These are phyloP conservation scores for Pilasporangium apinafurcum DNA, from an alignment of 352 stramenopile species.

Conservation along the genomic window DNA sequence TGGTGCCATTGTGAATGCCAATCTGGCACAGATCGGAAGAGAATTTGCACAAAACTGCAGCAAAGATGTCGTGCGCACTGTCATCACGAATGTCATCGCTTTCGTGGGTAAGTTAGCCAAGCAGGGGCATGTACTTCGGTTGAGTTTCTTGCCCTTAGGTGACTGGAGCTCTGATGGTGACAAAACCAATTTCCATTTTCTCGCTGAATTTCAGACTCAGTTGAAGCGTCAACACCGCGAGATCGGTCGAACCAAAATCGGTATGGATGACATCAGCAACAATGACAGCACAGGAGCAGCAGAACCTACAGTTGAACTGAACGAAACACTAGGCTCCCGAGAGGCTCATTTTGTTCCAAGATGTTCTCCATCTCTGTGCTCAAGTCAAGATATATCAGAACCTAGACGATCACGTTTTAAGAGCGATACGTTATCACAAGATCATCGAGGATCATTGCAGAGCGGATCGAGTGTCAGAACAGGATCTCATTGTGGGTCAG, in stretches of 20 bases:
- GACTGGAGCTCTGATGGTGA: slow-evolving; percentile 40
- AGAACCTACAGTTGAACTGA: no score
- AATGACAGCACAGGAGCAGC: neutral
- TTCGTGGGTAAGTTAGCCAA: slow-evolving; percentile 32
- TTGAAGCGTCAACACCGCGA: slow-evolving; percentile 4
- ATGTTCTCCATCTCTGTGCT: no score
- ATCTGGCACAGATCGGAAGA: slow-evolving; percentile 13
- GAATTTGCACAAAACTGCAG: slow-evolving; percentile 34
- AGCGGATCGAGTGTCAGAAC: no score
- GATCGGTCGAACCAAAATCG: neutral
- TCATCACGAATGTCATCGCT: slow-evolving; percentile 34
- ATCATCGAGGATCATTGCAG: no score
- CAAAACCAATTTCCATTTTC: slow-evolving; percentile 27
- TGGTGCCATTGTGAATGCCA: slow-evolving; percentile 15
- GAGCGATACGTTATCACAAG: no score
- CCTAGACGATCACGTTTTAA: no score
- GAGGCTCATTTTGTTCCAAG: no score
- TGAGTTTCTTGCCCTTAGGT: slow-evolving; percentile 39
- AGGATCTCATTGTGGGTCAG: no score
- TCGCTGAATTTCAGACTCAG: slow-evolving; percentile 24
- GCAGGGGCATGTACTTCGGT: slow-evolving; percentile 19
- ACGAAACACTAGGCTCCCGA: neutral
- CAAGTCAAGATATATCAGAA: no score
- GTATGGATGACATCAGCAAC: neutral
- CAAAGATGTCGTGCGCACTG: slow-evolving; percentile 26